These are phyloP conservation scores for Cornus suecica DNA, from an alignment of 148 eudicot genomes.

Conservation along the genomic window DNA sequence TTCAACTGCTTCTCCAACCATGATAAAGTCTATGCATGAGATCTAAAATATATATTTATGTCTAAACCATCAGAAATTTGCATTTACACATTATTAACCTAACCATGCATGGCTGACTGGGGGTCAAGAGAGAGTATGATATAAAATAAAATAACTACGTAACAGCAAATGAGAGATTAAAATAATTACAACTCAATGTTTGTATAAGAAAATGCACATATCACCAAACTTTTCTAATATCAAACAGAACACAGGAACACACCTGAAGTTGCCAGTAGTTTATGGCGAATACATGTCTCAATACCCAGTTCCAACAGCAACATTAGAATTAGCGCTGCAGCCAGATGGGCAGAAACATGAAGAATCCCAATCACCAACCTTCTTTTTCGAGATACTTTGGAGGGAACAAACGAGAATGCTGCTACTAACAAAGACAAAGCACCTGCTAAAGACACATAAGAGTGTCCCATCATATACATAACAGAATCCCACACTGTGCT, in stretches of 20 bases:
- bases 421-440: constrained; percentile 58
- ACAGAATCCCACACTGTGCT: constrained; percentile 75
- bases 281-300: constrained; percentile 87
- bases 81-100: background rate
- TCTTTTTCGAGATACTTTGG: constrained; percentile 82
- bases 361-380: constrained; percentile 65
- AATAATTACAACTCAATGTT: background rate
- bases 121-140: background rate
- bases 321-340: constrained; percentile 92
- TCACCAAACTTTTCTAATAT: background rate
- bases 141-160: no score
- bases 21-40: background rate
- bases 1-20: background rate
- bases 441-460: constrained; percentile 75
- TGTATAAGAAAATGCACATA: background rate
- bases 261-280: constrained; percentile 92
- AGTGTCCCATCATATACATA: constrained; percentile 60
- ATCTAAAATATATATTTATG: background rate
- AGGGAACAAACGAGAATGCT: constrained; percentile 80
- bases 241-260: background rate
- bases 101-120: background rate
- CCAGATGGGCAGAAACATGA: constrained; percentile 87
- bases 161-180: background rate
- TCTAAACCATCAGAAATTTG: background rate
- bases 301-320: constrained; percentile 87